A percentile compares a stretch with the other conserved stretches of the same genome.
These are phyloP conservation scores for Aspergillus brunneoviolaceus DNA, from an alignment of 2,329 filamentous ascomycete genomes.

Conservation along the genomic window DNA sequence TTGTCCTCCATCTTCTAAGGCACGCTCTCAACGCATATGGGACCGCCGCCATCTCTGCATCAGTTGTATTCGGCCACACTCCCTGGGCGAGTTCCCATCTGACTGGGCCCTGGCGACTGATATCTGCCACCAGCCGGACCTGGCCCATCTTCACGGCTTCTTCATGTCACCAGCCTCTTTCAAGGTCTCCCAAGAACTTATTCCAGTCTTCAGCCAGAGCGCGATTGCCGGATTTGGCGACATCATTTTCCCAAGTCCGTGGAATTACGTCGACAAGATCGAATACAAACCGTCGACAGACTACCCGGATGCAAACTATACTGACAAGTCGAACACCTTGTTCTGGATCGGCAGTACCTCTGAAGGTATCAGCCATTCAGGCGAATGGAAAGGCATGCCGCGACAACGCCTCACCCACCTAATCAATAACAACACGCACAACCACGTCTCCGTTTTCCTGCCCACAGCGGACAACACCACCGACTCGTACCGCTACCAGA, in stretches of 20 bases:
- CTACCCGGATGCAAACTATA: constrained; percentile 56
- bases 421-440: constrained; percentile 57
- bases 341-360: constrained; percentile 74
- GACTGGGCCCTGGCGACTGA: constrained; percentile 66
- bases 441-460: constrained; percentile 56
- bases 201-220: constrained; percentile 74
- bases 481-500: constrained; percentile 56
- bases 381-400: constrained; percentile 65
- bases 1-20: constrained; percentile 63
- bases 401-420: constrained; percentile 72
- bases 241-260: constrained; percentile 68
- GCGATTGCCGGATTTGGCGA: constrained; percentile 73
- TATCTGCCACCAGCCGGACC: constrained; percentile 74
- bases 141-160: constrained; percentile 71
- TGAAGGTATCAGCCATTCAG: constrained; percentile 53
- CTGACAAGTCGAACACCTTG: constrained; percentile 62
- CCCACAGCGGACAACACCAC: constrained; percentile 38
- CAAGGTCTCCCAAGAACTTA: constrained; percentile 62
- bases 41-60: constrained; percentile 65
- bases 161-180: constrained; percentile 64
- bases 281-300: constrained; percentile 52
- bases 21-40: constrained; percentile 61
- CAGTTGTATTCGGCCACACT: constrained; percentile 63
- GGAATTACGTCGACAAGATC: constrained; percentile 62
- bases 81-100: constrained; percentile 63